Base-by-base conservation (phyloP, 1,139 yeast species). In the Nakaseomyces glabratus region DNA sequence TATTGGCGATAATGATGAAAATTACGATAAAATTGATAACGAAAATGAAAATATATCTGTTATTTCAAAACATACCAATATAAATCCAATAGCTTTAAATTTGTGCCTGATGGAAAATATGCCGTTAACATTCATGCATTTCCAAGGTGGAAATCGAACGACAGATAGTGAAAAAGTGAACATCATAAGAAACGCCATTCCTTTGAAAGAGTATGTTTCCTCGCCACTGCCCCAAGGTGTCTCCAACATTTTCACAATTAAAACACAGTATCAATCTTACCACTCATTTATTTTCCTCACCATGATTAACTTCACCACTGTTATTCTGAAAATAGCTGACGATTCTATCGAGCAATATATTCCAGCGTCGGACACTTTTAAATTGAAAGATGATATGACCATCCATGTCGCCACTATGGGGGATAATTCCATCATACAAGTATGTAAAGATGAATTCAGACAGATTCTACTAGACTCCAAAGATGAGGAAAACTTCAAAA, bases 361-460 rank as follows among this genome's bases (percentile, higher is more conserved):
- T 3, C 85, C 84, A 4, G 86, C 80, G 44, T 90, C 82, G 49
- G 37, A 42, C 21, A 44, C 49, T 3, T 54, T 56, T 28, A 66
- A 84, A 17, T 58, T 69, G 1, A 49, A 66, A 1, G 65, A 69
- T 23, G 76, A 73, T 23, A 67, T 73, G 2, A 85, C 97, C 0
- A 48, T 88, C 3, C 73, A 71, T 1, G 78, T 84, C 1, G 78
- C 74, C 36, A 86, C 79, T 49, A 67, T 88, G 35, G 94, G 94
- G 0, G 49, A 48, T 2, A 52, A 59, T 8, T 73, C 93, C 0
- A 57, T 86, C 0, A 70, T 80, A 3, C 98, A 90, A 52, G 68
- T 88, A 1, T 81, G 82, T 52, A 49, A 75, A 0, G 68, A 73
- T 43, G 95, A 93, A n/a, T 63, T 90, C 19, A 66, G 79, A 12